Base-by-base conservation (phyloP, 1,139 yeast species). In the Magnusiomyces suaveolens region DNA sequence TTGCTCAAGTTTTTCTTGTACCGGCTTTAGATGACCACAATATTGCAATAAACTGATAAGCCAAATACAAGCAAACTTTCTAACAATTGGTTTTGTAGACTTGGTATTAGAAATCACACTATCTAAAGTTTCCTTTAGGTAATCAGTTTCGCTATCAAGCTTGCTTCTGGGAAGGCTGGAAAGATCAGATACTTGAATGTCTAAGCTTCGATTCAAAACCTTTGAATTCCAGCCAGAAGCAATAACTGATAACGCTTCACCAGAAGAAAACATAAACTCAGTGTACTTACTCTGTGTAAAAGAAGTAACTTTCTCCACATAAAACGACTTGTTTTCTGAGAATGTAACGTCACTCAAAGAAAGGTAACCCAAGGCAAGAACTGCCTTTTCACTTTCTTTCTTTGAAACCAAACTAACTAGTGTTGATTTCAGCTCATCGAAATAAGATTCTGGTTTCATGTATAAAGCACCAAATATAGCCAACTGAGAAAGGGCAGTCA, bases 51-150 rank as follows among this genome's bases (percentile, higher is more conserved):
- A 64, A 0, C 96, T 84, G 21, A 92, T 73, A 23, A 92, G 72
- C 95, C 97, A 89, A 44, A 90, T 79, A 69, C 96, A 87, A 0
- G 90, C 80, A 1, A 92, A 86, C 60, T 79, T 84, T 58, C 94
- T 75, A 48, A 84, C 67, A 1, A 83, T 70, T 0, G 96, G 97
- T 60, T 86, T 87, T 0, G 95, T 79, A 23, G 79, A 73, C 10
- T 75, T 70, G 58, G 89, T 80, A 1, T 82, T 75, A 14, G 68
- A 69, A 20, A 88, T 68, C 0, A 86, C 72, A 8, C 70, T 66
- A 0, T 72, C 68, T 18, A 87, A 65, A 1, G 85, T 69, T 25
- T 58, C 52, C 0, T 57, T 58, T 2, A 69, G 57, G 16, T 59
- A 48, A 1, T 52, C 51, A 1, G 52, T 50, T 3, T 53, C 48